Conservation (phyloP, 192 early-diverging fungal genomes). For the Coemansia sp. region DNA sequence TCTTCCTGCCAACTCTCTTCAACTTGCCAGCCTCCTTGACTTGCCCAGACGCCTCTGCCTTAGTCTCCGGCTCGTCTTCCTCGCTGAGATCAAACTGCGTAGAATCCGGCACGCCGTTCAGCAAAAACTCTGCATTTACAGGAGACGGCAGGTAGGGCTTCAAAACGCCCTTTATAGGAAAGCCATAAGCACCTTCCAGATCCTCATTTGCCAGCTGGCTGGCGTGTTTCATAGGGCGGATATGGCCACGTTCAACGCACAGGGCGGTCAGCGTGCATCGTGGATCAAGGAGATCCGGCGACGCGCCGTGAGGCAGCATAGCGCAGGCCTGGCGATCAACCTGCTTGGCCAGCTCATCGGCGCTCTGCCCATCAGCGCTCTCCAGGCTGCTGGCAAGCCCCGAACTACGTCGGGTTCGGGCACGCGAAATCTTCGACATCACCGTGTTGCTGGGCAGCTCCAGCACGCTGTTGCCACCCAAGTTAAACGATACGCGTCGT, state of each 20-base stretch:
- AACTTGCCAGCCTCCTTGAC: not conserved
- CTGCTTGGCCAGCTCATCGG: constrained; percentile 23
- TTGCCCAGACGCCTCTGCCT: not conserved
- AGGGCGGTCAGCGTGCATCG: constrained; percentile 48
- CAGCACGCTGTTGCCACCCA: constrained; percentile 40
- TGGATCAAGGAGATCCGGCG: constrained; percentile 36
- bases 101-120: constrained; percentile 15
- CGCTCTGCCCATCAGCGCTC: constrained; percentile 12
- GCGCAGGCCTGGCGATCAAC: constrained; percentile 33
- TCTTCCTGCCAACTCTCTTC: constrained; percentile 28
- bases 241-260: constrained; percentile 49
- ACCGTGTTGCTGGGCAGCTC: constrained; percentile 49
- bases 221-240: constrained; percentile 25
- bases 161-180: constrained; percentile 35
- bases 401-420: constrained; percentile 21
- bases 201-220: not conserved
- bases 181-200: not conserved
- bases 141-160: constrained; percentile 50
- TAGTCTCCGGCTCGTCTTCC: not conserved
- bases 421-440: constrained; percentile 41
- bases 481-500: constrained; percentile 53
- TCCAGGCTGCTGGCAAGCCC: constrained; percentile 15
- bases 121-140: constrained; percentile 23
- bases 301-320: constrained; percentile 48
- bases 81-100: constrained; percentile 5